phyloP scores from a whole-genome alignment of 148 eudicot genomes.

The Polygonum maritimum region DNA sequence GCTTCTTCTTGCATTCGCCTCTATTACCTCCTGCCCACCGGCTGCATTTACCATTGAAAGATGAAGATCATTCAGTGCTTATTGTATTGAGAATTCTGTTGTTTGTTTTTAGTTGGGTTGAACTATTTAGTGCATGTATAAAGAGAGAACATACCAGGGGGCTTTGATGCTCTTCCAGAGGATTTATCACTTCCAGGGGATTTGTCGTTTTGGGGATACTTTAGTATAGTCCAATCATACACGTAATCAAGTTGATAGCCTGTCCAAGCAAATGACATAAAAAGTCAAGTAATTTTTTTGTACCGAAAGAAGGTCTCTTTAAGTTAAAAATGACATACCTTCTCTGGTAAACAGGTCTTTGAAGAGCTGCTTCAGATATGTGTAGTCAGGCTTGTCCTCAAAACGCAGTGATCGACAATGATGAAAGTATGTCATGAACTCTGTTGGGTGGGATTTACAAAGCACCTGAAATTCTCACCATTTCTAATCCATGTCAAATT shows the following conservation, averaged over 20 bases:
- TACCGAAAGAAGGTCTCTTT: not conserved
- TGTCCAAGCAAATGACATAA: constrained; percentile 19
- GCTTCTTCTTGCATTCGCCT: constrained; percentile 34
- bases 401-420: constrained; percentile 34
- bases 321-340: constrained; percentile 18
- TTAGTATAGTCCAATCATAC: constrained; percentile 64
- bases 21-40: constrained; percentile 27
- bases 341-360: constrained; percentile 41
- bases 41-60: not conserved
- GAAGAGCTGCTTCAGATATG: constrained; percentile 38
- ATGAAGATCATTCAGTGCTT: not conserved
- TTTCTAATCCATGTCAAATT: not conserved
- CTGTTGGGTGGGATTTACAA: constrained; percentile 43
- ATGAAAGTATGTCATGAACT: constrained; percentile 39
- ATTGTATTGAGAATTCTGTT: not conserved
- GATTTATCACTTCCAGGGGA: constrained; percentile 23
- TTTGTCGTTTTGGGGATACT: constrained; percentile 31
- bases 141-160: constrained; percentile 20
- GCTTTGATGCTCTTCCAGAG: constrained; percentile 12
- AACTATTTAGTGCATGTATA: not conserved
- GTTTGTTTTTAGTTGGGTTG: not conserved
- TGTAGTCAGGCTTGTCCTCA: constrained; percentile 43
- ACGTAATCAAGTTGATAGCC: constrained; percentile 69
- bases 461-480: constrained; percentile 24
- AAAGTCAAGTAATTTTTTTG: not conserved